Percentiles rank a stretch among this genome's conserved stretches.
Evolutionary conservation across 2,329 filamentous ascomycete genomes (phyloP).

Genomic region (Ascochyta clinopodiicola): DNA sequence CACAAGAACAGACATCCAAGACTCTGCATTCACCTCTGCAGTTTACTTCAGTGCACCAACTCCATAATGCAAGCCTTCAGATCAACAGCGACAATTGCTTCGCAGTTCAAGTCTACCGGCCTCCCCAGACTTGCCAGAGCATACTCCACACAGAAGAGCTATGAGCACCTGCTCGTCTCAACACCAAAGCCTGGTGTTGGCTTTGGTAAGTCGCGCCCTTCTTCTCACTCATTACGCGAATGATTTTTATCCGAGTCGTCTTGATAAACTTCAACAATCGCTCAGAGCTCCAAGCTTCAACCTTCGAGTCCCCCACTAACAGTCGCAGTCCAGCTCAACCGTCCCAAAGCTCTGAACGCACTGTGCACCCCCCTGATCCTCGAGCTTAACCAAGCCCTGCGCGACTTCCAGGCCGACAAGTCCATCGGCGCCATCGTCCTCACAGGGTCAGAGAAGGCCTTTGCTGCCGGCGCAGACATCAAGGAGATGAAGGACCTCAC

Average conservation of each 20-base stretch:
- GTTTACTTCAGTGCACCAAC: background rate
- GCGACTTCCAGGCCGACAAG: constrained; percentile 41
- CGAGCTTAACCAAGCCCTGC: constrained; percentile 67
- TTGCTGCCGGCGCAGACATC: constrained; percentile 85
- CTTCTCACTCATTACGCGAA: background rate
- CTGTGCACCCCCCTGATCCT: constrained; percentile 87
- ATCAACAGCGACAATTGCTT: constrained; percentile 66
- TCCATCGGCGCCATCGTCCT: constrained; percentile 62
- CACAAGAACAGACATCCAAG: background rate
- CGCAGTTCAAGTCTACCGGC: constrained; percentile 63
- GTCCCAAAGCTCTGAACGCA: constrained; percentile 94
- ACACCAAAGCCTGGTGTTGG: constrained; percentile 88
- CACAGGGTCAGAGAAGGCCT: constrained; percentile 88
- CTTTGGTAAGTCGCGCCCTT: constrained; percentile 66
- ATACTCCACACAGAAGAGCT: constrained; percentile 59
- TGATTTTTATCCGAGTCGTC: background rate
- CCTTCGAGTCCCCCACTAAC: constrained; percentile 12
- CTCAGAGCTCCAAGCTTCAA: background rate
- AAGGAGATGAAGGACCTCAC: constrained; percentile 97
- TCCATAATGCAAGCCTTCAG: constrained; percentile 58
- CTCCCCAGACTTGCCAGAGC: constrained; percentile 63
- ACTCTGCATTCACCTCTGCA: background rate
- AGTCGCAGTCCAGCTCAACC: constrained; percentile 81
- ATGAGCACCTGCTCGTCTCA: constrained; percentile 84
- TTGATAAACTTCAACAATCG: background rate